Base-by-base conservation (phyloP, 345 rosid genomes). In the Brassica rapa region DNA sequence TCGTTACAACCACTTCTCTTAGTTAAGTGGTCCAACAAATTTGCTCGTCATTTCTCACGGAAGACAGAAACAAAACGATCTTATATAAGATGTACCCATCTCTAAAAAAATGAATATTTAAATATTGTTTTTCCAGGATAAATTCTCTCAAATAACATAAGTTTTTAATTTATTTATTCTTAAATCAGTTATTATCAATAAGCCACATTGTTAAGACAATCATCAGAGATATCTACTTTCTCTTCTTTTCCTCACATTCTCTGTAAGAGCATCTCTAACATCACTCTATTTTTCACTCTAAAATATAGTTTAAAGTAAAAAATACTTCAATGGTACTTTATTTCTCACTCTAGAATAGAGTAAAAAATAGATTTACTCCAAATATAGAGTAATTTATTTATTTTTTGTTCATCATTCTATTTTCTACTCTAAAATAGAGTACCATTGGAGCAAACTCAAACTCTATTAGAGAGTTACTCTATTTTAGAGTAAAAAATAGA, bases 1-100 rank as follows among this genome's bases (percentile, higher is more conserved):
- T 41, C 75, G 37, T 71, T 71, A 25, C 67, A 55, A 60, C 66
- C 41, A 60, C 43, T 71, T 39, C 56, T 72, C 7, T 41, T 11
- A 59, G 3, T 8, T 56, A 10, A 61, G 60, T 43, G 76, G 76
- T 72, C 76, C 68, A 72, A 8, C 15, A 29, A 43, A 25, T 25
- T 59, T 59, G 63, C 63, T 4, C 30, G 15, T 59, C 63, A 24
- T 12, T 24, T 60, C 33, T 61, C 4, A 8, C 25, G 1, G 3
- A 15, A 15, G 46, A 27, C 24, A 9, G 14, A 64, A 41, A 51
- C 21, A 51, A 51, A 51, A 51, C 56, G 21, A 51, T 51, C 56
- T 12, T 3, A 46, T 14, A 14, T 46, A 46, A 43, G 51, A 43
- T 43, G 51, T 43, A 43, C 51, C n/a, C n/a, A 11, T 43, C 5